Evolutionary conservation across 2,329 filamentous ascomycete species (phyloP).

Genomic region (Xylaria arbuscula): DNA sequence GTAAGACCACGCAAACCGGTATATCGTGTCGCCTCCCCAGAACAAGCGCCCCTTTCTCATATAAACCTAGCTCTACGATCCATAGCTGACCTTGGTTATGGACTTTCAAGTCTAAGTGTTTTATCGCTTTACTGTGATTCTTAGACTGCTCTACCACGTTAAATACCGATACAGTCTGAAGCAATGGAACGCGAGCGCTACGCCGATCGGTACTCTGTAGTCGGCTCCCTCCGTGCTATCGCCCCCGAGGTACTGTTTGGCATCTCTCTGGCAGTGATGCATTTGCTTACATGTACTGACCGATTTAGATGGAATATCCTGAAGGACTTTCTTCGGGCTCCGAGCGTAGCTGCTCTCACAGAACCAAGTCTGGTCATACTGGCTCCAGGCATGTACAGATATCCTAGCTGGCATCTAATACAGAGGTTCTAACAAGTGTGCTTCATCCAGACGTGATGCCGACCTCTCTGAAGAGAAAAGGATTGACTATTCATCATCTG

Average conservation of each 20-base stretch:
- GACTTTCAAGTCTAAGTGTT: too few species aligned
- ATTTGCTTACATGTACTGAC: constrained; percentile 4
- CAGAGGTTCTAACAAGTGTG: not conserved
- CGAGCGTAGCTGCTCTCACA: not conserved
- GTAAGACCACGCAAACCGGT: not conserved
- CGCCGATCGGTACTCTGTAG: not conserved
- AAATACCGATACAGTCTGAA: not conserved
- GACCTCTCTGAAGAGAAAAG: not conserved
- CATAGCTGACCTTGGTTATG: not conserved
- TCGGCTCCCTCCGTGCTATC: constrained; percentile 5
- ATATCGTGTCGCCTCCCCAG: not conserved
- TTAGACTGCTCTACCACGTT: not conserved
- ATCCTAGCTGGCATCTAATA: not conserved
- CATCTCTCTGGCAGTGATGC: not conserved
- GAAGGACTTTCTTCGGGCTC: not conserved
- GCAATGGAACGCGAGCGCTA: constrained; percentile 13
- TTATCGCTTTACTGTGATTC: not conserved
- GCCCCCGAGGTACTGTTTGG: constrained; percentile 13
- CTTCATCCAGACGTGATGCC: not conserved
- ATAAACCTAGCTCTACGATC: not conserved
- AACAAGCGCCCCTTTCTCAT: not conserved
- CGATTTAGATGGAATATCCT: constrained; percentile 10
- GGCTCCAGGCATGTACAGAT: constrained; percentile 3
- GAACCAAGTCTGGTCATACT: not conserved
- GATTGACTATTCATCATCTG: not conserved